Base-by-base conservation (phyloP, 495 filamentous ascomycete genomes). In the Penicillium dipodomyicola region DNA sequence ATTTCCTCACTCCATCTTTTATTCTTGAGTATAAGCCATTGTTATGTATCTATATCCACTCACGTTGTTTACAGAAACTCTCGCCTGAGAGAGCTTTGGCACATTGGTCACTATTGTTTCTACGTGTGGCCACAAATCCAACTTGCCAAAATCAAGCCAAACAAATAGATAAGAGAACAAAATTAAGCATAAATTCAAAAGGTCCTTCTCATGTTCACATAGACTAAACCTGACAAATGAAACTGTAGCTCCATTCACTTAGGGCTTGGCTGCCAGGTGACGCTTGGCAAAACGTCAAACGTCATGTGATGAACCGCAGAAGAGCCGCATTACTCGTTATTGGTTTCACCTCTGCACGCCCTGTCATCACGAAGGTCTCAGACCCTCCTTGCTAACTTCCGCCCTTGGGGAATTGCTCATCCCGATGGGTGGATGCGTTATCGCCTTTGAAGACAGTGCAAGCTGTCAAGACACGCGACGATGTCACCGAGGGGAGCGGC, bases 401-500 rank as follows among this genome's bases (percentile, higher is more conserved):
- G 52, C 59, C 54, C 56, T 44, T 39, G 65, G 65, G 65, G 61
- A 63, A 65, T 59, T 52, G 42, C 57, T 65, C 50, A 70, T 74
- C 74, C 71, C 67, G 71, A 78, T 78, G 74, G 74, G 74, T 71
- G 65, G 70, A 72, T 65, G 58, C 59, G 56, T 69, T 67, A 61
- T 61, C 65, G 60, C 63, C 51, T 63, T 62, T 57, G 68, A 71
- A 64, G 67, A 76, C 69, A 74, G 73, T 77, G 75, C 67, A 72
- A 67, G 70, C 72, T 71, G 71, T 70, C 67, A 61, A 74, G 62
- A 67, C 63, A 60, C 64, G 65, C 62, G 65, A 75, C 67, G 64
- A 78, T 78, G 74, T 72, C 86, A 67, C 75, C 82, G 52, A 83
- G 81, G 71, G 90, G 85, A 65, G 81, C 82, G 57, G 87, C 90